Evolutionary conservation across 2,329 filamentous ascomycete species (phyloP).

Genomic region (Colletotrichum tabaci): DNA sequence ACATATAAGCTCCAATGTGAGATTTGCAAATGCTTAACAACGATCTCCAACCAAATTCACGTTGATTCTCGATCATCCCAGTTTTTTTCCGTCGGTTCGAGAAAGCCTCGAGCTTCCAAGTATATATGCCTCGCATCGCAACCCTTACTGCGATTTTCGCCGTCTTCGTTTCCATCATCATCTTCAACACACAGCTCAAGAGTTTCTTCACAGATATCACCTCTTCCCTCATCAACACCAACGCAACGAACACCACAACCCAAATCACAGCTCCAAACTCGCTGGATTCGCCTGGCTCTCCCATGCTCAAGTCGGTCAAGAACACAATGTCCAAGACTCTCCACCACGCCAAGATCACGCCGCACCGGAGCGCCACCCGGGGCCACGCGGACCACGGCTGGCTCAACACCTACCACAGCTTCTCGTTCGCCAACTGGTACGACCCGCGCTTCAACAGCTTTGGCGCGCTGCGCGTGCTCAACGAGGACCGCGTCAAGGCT

Average conservation of each 20-base stretch:
- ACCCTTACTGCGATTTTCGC: conserved; percentile 53
- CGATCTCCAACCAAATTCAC: conserved; percentile 14
- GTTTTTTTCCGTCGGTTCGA: background rate
- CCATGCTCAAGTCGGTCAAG: conserved; percentile 57
- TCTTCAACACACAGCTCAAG: conserved; percentile 48
- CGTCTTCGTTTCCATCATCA: conserved; percentile 56
- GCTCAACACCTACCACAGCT: conserved; percentile 90
- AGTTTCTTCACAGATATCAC: conserved; percentile 46
- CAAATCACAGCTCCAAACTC: conserved; percentile 27
- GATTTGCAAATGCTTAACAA: conserved; percentile 44
- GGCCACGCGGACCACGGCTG: conserved; percentile 88
- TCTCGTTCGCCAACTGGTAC: conserved; percentile 83
- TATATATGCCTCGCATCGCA: conserved; percentile 59
- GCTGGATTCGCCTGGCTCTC: conserved; percentile 28
- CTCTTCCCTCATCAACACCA: conserved; percentile 45
- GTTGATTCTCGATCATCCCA: conserved; percentile 41
- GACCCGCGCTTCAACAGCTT: conserved; percentile 78
- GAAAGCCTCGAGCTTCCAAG: background rate
- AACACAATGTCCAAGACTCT: conserved; percentile 75
- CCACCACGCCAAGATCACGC: conserved; percentile 79
- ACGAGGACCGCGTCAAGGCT: conserved; percentile 86
- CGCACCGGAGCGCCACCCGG: conserved; percentile 79
- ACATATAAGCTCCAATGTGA: conserved; percentile 29
- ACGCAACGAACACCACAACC: conserved; percentile 39
- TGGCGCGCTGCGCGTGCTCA: conserved; percentile 86